Conservation (phyloP, 2,329 filamentous ascomycete genomes). For the Epichloe elymi region DNA sequence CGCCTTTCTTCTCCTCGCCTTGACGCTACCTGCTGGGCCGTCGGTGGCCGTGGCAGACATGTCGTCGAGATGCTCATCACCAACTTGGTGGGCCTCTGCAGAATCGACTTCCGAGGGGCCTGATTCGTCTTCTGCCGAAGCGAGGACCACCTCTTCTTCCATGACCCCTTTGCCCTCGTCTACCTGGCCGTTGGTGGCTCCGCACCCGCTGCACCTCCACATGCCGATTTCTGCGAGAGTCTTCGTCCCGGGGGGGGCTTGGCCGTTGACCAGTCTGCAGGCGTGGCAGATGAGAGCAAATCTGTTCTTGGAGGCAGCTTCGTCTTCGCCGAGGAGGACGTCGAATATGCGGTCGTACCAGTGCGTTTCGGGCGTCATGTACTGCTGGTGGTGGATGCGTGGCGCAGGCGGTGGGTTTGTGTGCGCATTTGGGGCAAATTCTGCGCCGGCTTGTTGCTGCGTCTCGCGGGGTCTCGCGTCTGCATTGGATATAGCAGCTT, state of each 20-base stretch:
- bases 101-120: slow-evolving; percentile 5
- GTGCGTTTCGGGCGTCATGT: slow-evolving; percentile 33
- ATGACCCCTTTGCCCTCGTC: slow-evolving; percentile 64
- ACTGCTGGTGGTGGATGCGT: slow-evolving; percentile 4
- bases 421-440: slow-evolving; percentile 61
- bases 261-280: slow-evolving; percentile 86
- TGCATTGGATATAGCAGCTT: slow-evolving; percentile 8
- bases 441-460: slow-evolving; percentile 24
- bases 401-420: slow-evolving; percentile 6
- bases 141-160: slow-evolving; percentile 50
- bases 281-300: slow-evolving; percentile 71
- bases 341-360: slow-evolving; percentile 97
- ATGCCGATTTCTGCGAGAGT: slow-evolving; percentile 64
- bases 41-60: neutral
- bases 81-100: slow-evolving; percentile 3
- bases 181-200: slow-evolving; percentile 66
- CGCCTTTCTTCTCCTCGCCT: neutral
- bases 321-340: slow-evolving; percentile 84
- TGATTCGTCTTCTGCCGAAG: slow-evolving; percentile 10
- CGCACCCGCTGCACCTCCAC: slow-evolving; percentile 85
- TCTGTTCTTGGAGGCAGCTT: slow-evolving; percentile 82
- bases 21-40: slow-evolving; percentile 2
- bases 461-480: neutral
- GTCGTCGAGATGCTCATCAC: neutral
- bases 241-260: slow-evolving; percentile 83